Conservation (phyloP, 2,329 filamentous ascomycete genomes). For the Curvularia lunata region DNA sequence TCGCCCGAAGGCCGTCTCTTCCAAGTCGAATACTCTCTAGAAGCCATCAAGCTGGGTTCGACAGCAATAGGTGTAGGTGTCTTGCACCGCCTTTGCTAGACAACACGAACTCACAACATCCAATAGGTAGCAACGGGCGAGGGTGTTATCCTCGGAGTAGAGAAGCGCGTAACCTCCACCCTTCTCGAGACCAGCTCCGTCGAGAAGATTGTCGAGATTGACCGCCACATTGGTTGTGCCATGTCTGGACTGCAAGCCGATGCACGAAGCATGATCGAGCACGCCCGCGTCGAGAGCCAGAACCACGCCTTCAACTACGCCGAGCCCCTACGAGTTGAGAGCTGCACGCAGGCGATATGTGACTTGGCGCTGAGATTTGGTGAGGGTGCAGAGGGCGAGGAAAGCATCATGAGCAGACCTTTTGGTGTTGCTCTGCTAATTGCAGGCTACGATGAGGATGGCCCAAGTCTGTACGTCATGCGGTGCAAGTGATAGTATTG, state of each 20-base stretch:
- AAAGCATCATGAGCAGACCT: slow-evolving; percentile 97
- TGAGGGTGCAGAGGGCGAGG: slow-evolving; percentile 95
- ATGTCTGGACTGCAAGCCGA: slow-evolving; percentile 98
- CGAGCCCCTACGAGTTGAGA: slow-evolving; percentile 92
- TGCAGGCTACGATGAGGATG: slow-evolving; percentile 96
- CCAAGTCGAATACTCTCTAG: slow-evolving; percentile 99
- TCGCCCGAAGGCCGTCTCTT: slow-evolving; percentile 99
- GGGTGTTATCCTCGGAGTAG: slow-evolving; percentile 94
- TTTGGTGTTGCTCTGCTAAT: slow-evolving; percentile 97
- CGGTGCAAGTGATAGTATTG: too few relatives aligned
- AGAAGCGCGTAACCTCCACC: slow-evolving; percentile 98
- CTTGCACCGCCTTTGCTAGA: neutral
- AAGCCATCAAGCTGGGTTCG: slow-evolving; percentile 99
- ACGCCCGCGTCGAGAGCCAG: slow-evolving; percentile 96
- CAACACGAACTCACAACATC: slow-evolving; percentile 21
- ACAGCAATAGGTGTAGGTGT: slow-evolving; percentile 87
- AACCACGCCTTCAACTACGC: slow-evolving; percentile 98
- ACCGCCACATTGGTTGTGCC: slow-evolving; percentile 97
- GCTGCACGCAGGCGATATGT: slow-evolving; percentile 98
- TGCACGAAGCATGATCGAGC: slow-evolving; percentile 96
- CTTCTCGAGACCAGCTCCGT: slow-evolving; percentile 97
- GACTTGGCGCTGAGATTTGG: slow-evolving; percentile 95
- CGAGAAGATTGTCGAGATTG: slow-evolving; percentile 99
- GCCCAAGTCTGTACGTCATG: slow-evolving; percentile 75
- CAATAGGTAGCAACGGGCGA: slow-evolving; percentile 82